Evolutionary conservation across 345 rosid species (phyloP), one percentile per base, ranked within the genome.

Genomic region (Moringa oleifera): DNA sequence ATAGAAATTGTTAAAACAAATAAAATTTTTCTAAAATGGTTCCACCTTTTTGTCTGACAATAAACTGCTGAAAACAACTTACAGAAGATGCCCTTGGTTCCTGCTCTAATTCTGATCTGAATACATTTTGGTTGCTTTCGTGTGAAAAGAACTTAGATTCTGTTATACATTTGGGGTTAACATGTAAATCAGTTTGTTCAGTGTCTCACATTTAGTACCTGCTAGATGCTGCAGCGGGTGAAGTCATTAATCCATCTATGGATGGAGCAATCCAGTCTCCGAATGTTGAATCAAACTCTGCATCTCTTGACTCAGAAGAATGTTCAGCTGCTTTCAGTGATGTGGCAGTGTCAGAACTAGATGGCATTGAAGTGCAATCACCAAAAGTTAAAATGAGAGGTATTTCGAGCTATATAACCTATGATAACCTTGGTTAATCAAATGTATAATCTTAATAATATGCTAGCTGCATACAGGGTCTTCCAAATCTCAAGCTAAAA

Each of bases 141-240:
- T 33, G 5, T 33, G 37, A 33, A 33, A n/a, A n/a, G n/a, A n/a
- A n/a, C n/a, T n/a, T n/a, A n/a, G n/a, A n/a, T n/a, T n/a, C n/a
- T 33, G 5, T 11, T 33, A 51, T 2, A 51, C 10, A 6, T 51
- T 18, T 51, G 1, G 54, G 54, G 1, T 51, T 2, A 7, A 18
- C 22, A 51, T 51, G 20, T 12, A 37, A 41, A 68, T 18, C 23
- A 16, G 56, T 46, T 16, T 36, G 16, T 20, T 23, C 7, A 47
- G 46, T 33, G n/a, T 25, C 58, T 66, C 53, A 66, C 58, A 20
- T 20, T 47, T n/a, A 50, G 21, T 63, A 45, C 66, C 57, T 53
- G 45, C 18, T 46, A 60, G 63, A 28, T 67, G 65, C 53, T 61
- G 51, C 84, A 73, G 94, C 84, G 50, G 83, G 79, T 50, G 91